Percentiles rank a stretch among this genome's conserved stretches.
phyloP scores from a whole-genome alignment of 257 asterid species.

The Plantago major region DNA sequence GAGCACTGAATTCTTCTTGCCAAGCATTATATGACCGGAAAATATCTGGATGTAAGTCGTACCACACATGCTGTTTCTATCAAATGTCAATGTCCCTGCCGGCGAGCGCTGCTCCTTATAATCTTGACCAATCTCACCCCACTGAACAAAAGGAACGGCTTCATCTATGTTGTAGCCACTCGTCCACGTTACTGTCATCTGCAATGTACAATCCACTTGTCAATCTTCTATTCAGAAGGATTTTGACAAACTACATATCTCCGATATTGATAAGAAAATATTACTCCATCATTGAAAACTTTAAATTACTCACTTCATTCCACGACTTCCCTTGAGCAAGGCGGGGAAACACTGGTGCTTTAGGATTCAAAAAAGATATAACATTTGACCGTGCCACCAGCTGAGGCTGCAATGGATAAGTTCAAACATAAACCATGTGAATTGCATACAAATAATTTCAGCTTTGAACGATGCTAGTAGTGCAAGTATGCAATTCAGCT shows the following conservation, averaged over 20 bases:
- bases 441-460: not conserved
- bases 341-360: slow-evolving; percentile 90
- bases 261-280: no score
- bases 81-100: slow-evolving; percentile 72
- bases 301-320: slow-evolving; percentile 66
- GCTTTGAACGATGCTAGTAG: no score
- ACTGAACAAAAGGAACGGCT: slow-evolving; percentile 69
- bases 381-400: slow-evolving; percentile 69
- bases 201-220: slow-evolving; percentile 14
- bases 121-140: slow-evolving; percentile 48
- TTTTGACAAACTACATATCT: no score
- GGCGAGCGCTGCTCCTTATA: slow-evolving; percentile 37
- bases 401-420: slow-evolving; percentile 62
- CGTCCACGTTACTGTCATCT: slow-evolving; percentile 98
- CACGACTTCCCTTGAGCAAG: slow-evolving; percentile 93
- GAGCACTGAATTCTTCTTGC: not conserved
- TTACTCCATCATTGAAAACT: no score
- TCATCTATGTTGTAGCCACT: slow-evolving; percentile 73
- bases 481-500: not conserved
- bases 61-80: slow-evolving; percentile 85
- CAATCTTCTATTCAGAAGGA: not conserved
- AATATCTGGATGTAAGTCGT: slow-evolving; percentile 18
- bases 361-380: slow-evolving; percentile 77
- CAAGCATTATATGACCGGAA: not conserved
- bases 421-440: not conserved